Percentiles rank a stretch among this genome's conserved stretches.
Conservation (phyloP, 208 protist genomes). For the Balamuthia mandrillaris region DNA sequence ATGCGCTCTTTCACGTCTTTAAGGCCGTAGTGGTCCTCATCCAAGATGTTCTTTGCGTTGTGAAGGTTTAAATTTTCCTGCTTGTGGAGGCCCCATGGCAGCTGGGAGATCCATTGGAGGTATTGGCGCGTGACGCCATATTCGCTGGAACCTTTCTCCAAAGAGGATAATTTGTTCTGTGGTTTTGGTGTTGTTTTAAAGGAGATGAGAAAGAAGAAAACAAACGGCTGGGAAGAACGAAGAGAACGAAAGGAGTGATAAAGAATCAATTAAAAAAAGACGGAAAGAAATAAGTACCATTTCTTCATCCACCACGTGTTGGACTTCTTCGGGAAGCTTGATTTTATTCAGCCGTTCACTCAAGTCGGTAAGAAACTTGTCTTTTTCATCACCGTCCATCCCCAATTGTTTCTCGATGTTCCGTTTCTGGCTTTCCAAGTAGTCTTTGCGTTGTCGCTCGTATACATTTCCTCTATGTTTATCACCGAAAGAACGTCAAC, state of each 20-base stretch:
- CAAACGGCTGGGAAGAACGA: background rate
- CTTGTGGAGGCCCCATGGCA: constrained; percentile 72
- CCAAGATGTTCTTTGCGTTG: constrained; percentile 39
- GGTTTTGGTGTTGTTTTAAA: too few species aligned
- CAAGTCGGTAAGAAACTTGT: constrained; percentile 69
- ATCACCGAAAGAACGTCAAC: background rate
- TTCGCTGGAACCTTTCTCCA: constrained; percentile 70
- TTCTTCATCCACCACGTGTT: constrained; percentile 46
- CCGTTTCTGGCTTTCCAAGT: constrained; percentile 67
- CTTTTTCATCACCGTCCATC: constrained; percentile 77
- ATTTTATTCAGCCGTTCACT: constrained; percentile 43
- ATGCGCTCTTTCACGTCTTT: constrained; percentile 84
- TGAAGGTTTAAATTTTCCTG: constrained; percentile 69
- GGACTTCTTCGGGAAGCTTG: constrained; percentile 14
- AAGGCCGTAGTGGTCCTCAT: constrained; percentile 79
- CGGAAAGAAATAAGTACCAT: background rate
- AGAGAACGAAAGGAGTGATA: background rate
- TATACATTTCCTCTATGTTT: constrained; percentile 42
- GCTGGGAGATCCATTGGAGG: constrained; percentile 73
- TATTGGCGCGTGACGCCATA: constrained; percentile 79
- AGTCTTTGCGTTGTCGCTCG: constrained; percentile 39
- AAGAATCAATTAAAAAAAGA: background rate
- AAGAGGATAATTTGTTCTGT: constrained; percentile 42
- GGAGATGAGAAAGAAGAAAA: too few species aligned
- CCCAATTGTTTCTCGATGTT: constrained; percentile 58